Evolutionary conservation across 306 rosid genomes (phyloP).

Genomic region (Hylodesmum podocarpum): DNA sequence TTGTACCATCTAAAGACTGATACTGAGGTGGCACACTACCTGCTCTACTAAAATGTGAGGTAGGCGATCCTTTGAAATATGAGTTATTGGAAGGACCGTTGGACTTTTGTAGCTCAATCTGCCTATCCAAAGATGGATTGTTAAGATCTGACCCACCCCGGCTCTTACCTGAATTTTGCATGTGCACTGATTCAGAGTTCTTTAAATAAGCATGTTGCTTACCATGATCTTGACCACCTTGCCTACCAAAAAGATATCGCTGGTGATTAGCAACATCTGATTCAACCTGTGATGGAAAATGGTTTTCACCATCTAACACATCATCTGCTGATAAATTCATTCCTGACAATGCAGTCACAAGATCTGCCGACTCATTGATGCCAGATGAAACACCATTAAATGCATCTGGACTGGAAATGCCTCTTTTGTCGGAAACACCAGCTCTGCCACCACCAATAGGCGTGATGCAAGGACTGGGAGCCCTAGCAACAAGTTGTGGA

Average conservation of each 20-base stretch:
- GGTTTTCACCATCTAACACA: slow-evolving; percentile 52
- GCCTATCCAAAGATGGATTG: slow-evolving; percentile 54
- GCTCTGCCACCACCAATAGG: slow-evolving; percentile 92
- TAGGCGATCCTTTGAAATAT: slow-evolving; percentile 64
- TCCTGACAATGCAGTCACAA: slow-evolving; percentile 73
- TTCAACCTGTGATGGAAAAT: slow-evolving; percentile 63
- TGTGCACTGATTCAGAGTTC: slow-evolving; percentile 64
- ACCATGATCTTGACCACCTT: slow-evolving; percentile 73
- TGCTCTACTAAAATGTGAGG: slow-evolving; percentile 62
- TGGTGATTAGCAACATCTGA: slow-evolving; percentile 63
- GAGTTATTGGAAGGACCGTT: slow-evolving; percentile 43
- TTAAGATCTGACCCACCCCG: slow-evolving; percentile 50
- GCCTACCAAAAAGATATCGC: slow-evolving; percentile 69
- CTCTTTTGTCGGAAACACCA: slow-evolving; percentile 65
- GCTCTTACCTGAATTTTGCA: slow-evolving; percentile 53
- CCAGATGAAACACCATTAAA: slow-evolving; percentile 66
- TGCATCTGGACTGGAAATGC: slow-evolving; percentile 60
- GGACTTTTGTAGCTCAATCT: slow-evolving; percentile 57
- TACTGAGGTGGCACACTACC: slow-evolving; percentile 57
- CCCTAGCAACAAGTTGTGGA: slow-evolving; percentile 80
- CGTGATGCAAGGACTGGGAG: slow-evolving; percentile 90
- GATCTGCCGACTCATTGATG: slow-evolving; percentile 64
- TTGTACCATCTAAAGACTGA: slow-evolving; percentile 68
- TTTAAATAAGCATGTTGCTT: slow-evolving; percentile 66
- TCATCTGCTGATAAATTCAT: slow-evolving; percentile 76